These are phyloP conservation scores for Stenogyne calaminthoides DNA, from an alignment of 305 asterid species.

Conservation along the genomic window DNA sequence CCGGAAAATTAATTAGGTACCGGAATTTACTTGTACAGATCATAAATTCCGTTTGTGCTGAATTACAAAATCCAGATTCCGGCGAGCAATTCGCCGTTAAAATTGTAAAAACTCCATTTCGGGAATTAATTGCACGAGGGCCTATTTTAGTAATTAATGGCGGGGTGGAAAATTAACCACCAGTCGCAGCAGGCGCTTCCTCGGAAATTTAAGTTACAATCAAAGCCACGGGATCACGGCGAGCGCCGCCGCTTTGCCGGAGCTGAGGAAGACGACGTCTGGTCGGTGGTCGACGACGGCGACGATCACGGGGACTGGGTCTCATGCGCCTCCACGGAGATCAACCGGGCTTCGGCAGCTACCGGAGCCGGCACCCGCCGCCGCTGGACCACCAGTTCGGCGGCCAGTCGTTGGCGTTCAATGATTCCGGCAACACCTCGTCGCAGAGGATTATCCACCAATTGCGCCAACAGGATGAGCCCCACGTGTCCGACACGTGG, in stretches of 20 bases:
- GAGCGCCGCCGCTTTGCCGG: conserved; percentile 47
- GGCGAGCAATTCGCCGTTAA: conserved; percentile 31
- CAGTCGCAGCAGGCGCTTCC: conserved; percentile 68
- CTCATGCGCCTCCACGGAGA: conserved; percentile 51
- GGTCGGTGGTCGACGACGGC: conserved; percentile 57
- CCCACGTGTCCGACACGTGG: conserved; percentile 56
- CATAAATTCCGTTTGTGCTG: conserved; percentile 11
- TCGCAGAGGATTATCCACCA: conserved; percentile 69
- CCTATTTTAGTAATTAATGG: conserved; percentile 44
- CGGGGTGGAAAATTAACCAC: conserved; percentile 67
- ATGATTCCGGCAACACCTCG: conserved; percentile 44
- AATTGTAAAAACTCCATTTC: not conserved
- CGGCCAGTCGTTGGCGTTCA: conserved; percentile 81
- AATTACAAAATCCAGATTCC: conserved; percentile 41
- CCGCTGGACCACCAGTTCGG: conserved; percentile 48
- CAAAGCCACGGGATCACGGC: conserved; percentile 40
- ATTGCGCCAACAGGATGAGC: conserved; percentile 50
- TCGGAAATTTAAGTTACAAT: conserved; percentile 51
- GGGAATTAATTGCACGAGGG: too few species aligned
- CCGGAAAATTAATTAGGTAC: conserved; percentile 29
- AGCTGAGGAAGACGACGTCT: conserved; percentile 81
- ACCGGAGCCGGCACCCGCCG: conserved; percentile 33
- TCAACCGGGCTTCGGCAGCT: conserved; percentile 38
- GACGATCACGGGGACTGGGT: conserved; percentile 51
- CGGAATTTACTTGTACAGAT: not conserved